Evolutionary conservation across 164 flowering plant species (phyloP), one percentile per base, ranked within the genome.

Genomic region (Piper longum): DNA sequence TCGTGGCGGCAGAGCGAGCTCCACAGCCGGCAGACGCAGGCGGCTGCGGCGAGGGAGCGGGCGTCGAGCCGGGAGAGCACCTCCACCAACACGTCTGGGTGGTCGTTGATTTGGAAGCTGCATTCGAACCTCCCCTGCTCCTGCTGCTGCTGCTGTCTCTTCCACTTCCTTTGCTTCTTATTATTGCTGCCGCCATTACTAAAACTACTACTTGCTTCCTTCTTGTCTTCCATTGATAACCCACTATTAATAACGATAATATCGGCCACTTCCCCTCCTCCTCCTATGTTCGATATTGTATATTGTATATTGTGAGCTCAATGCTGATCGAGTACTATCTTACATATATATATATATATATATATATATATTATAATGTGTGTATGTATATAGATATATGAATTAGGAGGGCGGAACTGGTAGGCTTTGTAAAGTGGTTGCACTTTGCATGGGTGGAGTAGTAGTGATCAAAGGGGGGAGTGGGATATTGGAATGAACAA

Each of bases 21-120:
- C 98, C 98, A 92, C 16, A 81, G 84, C 7, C 84, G 78, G 76
- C 98, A 92, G 9, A 92, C 98, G 70, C 88, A 84, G 9, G 96
- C 84, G 8, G 93, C 85, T 5, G 74, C 81, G 45, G 86, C 80
- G 17, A 92, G 78, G 0, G 98, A 80, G 1, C 84, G 86, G 43
- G 81, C 92, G 78, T 92, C 96, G 19, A 92, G 78, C 2, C 95
- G 75, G 62, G 76, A 79, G n/a, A 92, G 76, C 19, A 92, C 72
- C 67, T 89, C 96, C 0, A 81, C 62, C 14, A 92, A 74, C n/a
- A 92, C 55, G 72, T 92, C 98, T 5, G 57, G 60, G 73, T 92
- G 73, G 76, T 92, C 96, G 71, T 91, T 88, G 77, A 88, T 84
- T 71, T 64, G 72, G 71, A 87, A 85, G 63, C 62, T 18, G 48